Conservation (phyloP, 2,329 filamentous ascomycete species). For the Hymenoscyphus infarciens region DNA sequence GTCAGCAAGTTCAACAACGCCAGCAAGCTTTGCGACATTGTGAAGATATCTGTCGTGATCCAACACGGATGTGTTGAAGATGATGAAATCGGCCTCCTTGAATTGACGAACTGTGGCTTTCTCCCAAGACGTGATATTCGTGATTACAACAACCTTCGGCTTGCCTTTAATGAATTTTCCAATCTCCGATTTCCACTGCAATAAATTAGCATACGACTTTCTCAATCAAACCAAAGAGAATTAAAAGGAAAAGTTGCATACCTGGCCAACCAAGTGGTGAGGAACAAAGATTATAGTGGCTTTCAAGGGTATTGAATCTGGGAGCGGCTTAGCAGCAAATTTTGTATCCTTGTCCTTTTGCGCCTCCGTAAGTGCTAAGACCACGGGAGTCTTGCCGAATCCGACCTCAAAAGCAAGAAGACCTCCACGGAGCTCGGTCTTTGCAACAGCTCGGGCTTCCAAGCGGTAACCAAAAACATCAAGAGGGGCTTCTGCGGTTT, state of each 20-base stretch:
- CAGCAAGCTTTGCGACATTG: slow-evolving; percentile 48
- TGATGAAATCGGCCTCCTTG: slow-evolving; percentile 48
- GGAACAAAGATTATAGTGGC: slow-evolving; percentile 61
- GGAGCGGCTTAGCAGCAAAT: too few species aligned
- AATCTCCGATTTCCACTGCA: slow-evolving; percentile 51
- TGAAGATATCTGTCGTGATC: slow-evolving; percentile 42
- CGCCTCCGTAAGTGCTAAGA: slow-evolving; percentile 52
- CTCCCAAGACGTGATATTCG: slow-evolving; percentile 38
- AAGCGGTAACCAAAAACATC: slow-evolving; percentile 51
- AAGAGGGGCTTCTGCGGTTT: slow-evolving; percentile 53
- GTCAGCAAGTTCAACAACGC: slow-evolving; percentile 27
- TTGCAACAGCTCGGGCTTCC: slow-evolving; percentile 48
- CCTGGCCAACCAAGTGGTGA: slow-evolving; percentile 48
- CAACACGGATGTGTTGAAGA: slow-evolving; percentile 43
- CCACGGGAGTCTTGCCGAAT: slow-evolving; percentile 63
- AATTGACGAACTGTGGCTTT: slow-evolving; percentile 40
- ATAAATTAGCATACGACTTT: neutral
- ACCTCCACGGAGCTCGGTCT: slow-evolving; percentile 50
- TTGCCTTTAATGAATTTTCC: slow-evolving; percentile 39
- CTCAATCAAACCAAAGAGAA: too few species aligned
- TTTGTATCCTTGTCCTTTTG: slow-evolving; percentile 30
- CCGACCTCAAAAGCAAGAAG: slow-evolving; percentile 62
- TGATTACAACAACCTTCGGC: slow-evolving; percentile 42
- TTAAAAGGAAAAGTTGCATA: neutral
- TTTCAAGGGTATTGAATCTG: slow-evolving; percentile 38